phyloP scores from a whole-genome alignment of 2,329 filamentous ascomycete genomes.

The Aspergillus hiratsukae region DNA sequence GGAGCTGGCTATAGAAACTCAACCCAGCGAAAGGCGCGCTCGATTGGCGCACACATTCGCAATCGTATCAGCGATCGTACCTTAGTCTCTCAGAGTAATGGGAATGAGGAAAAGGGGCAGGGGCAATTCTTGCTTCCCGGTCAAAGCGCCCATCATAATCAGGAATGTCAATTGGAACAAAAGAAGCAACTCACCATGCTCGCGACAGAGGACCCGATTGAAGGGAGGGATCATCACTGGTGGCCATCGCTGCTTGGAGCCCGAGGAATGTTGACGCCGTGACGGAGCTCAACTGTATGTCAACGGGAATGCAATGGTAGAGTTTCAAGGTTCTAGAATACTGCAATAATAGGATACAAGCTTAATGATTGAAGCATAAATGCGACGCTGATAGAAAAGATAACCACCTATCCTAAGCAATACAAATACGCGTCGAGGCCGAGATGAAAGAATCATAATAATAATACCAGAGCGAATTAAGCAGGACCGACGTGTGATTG shows the following conservation, averaged over 20 bases:
- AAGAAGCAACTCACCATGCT: constrained; percentile 7
- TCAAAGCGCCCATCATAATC: background rate
- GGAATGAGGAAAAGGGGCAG: background rate
- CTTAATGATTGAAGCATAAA: background rate
- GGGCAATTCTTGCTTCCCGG: background rate
- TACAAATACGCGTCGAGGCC: background rate
- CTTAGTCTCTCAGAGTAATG: background rate
- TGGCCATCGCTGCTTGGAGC: constrained; percentile 8
- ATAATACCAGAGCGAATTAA: background rate
- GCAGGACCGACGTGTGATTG: background rate
- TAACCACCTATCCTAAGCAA: background rate
- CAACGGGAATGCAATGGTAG: background rate
- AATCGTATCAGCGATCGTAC: background rate
- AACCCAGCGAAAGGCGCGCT: background rate
- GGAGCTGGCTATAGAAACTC: background rate
- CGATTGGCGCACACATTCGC: background rate
- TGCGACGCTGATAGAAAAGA: background rate
- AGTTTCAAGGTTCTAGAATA: constrained; percentile 2
- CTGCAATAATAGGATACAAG: background rate
- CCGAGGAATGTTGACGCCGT: background rate
- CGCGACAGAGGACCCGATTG: background rate
- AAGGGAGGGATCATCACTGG: constrained; percentile 3
- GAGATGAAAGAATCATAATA: background rate
- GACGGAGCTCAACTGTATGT: background rate
- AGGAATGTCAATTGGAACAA: background rate